These are phyloP conservation scores for Suhomyces prunicola DNA, from an alignment of 805 yeast genomes.

Conservation along the genomic window DNA sequence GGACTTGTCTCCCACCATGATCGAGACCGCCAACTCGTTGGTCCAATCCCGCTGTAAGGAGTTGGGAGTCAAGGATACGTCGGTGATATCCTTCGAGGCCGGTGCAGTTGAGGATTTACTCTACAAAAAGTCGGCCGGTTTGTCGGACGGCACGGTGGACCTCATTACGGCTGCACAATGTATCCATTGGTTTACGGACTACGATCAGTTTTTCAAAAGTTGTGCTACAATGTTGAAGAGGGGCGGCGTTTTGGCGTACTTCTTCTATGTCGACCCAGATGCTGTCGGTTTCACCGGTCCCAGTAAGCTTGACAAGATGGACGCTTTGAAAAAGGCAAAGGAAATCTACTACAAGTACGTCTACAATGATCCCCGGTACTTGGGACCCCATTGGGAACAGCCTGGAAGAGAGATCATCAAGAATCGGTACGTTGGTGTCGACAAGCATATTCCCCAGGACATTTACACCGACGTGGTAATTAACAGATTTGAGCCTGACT, in stretches of 20 bases:
- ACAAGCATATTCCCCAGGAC: constrained; percentile 39
- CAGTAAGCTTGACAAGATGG: constrained; percentile 11
- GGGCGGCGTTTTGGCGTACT: constrained; percentile 43
- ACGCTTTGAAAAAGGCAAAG: constrained; percentile 19
- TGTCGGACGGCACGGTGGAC: constrained; percentile 24
- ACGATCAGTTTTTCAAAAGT: constrained; percentile 29
- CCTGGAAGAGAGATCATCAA: constrained; percentile 68
- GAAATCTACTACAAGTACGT: constrained; percentile 35
- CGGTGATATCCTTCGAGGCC: constrained; percentile 27
- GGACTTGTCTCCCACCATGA: constrained; percentile 48
- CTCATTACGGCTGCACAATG: constrained; percentile 43
- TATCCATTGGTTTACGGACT: constrained; percentile 41
- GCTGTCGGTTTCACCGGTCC: constrained; percentile 26
- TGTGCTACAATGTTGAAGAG: constrained; percentile 33
- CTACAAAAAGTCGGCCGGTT: constrained; percentile 10
- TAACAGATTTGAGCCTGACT: constrained; percentile 23
- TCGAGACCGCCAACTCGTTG: constrained; percentile 38
- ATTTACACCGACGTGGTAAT: constrained; percentile 39
- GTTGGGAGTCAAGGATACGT: constrained; percentile 22
- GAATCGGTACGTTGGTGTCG: constrained; percentile 38
- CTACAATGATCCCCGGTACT: constrained; percentile 39
- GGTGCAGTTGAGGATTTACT: constrained; percentile 34
- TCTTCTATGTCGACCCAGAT: constrained; percentile 42
- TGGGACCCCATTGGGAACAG: constrained; percentile 81
- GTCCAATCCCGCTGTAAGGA: constrained; percentile 19